Evolutionary conservation across 345 rosid species (phyloP), one percentile per base, ranked within the genome.

Genomic region (Iberis pinnata): DNA sequence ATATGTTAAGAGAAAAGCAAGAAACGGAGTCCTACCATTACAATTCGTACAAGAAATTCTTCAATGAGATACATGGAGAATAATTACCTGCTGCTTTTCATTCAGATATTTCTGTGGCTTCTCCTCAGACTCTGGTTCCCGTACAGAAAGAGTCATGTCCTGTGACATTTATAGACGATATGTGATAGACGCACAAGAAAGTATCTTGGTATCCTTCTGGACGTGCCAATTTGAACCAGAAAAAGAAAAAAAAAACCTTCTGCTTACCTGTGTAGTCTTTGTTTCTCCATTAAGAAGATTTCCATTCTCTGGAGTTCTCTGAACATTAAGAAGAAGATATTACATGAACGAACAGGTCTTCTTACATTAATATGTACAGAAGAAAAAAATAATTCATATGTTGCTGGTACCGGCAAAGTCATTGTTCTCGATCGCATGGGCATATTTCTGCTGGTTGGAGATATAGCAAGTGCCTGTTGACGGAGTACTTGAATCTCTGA

Each of bases 401-500:
- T 19, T 19, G 63, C 64, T 52, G 12, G 29, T 53, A 93, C 99
- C 88, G 76, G 97, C 67, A 83, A 64, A 75, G 75, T 61, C 68
- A 75, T 66, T 52, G 90, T 76, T 69, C 75, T 86, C 54, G 82
- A 81, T 57, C 87, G 79, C 1, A 75, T 68, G 52, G 95, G 55
- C 71, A 85, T 62, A 58, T 84, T 43, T 75, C 83, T 88, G 48
- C 90, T 89, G 39, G 97, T 93, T 31, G 99, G 97, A 12, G 99
- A 88, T 58, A 93, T 77, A 55, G 90, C 73, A 65, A 93, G 73
- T 54, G 99, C 89, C 70, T 93, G 99, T 72, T 93, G 95, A 42
- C 99, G 89, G 36, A 93, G 90, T 32, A 93, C 97, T 80, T 93
- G 99, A 77, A 73, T 93, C 71, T 93, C 99, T 2, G 99, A 85